Base-by-base conservation (phyloP, 768 basidiomycete genomes). In the Macrocybe gigantea region DNA sequence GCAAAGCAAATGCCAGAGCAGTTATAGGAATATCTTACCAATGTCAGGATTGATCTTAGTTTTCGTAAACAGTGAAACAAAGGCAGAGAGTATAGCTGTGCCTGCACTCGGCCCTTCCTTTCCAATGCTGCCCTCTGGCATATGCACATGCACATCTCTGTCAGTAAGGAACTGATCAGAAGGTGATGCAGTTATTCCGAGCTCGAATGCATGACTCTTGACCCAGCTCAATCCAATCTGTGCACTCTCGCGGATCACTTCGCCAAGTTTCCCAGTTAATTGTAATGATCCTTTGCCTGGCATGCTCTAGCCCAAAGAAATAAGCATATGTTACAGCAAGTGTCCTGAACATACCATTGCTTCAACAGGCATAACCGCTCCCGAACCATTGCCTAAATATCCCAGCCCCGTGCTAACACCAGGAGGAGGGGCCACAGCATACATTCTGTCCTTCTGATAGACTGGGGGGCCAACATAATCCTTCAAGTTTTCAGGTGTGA, bases 51-150 rank as follows among this genome's bases (percentile, higher is more conserved):
- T 77, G 38, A 97, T 81, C 64, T 71, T 80, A 5, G 83, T 89
- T 68, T 84, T 86, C 0, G 88, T 94, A 67, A 97, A 90, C 48
- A 98, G 72, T 38, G 85, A 89, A 38, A 98, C 93, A 54, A 97
- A 86, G 0, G 95, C 93, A 39, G 88, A 82, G 49, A 96, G 59
- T 36, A 99, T 83, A 0, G 96, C 96, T 5, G 91, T 97, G 33
- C 96, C 96, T 1, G 96, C 96, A 56, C 89, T 93, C 1, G 96
- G 96, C 0, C 96, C 96, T 56, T 96, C 94, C 70, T 97, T 93
- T 14, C 90, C 90, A 46, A 93, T 83, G 58, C 85, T 86, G 7
- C 92, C 93, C 62, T 92, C 93, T 0, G 93, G 92, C 95, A 96
- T 97, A 62, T 98, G 96, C 36, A 99, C 79, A 65, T 98, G 95